A percentile compares a stretch with the other conserved stretches of the same genome.
Evolutionary conservation across 1,284 basidiomycete genomes (phyloP).

Genomic region (Trametes sp.): DNA sequence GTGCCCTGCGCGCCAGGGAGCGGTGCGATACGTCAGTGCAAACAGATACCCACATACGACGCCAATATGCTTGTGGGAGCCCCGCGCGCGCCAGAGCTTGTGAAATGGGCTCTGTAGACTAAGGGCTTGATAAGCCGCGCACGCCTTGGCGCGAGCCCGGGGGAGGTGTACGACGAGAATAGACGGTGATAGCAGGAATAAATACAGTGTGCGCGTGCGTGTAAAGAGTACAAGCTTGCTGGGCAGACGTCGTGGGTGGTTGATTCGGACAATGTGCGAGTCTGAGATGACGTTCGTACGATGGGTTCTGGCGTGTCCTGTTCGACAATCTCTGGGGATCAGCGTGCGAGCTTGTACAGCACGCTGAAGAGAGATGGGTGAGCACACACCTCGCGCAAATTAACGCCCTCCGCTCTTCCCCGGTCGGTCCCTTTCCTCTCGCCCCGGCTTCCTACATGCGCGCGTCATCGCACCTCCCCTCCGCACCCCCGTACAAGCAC

Average conservation of each 20-base stretch:
- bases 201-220: constrained; percentile 8
- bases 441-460: too few species aligned
- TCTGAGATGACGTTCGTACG: background rate
- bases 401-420: too few species aligned
- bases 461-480: too few species aligned
- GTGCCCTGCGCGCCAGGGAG: too few species aligned
- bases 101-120: background rate
- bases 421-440: too few species aligned
- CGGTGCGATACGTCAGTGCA: background rate
- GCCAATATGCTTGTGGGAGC: constrained; percentile 10
- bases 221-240: background rate
- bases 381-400: too few species aligned
- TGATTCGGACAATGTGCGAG: background rate
- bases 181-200: background rate
- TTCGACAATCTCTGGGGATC: too few species aligned
- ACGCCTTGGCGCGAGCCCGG: background rate
- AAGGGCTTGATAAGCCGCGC: background rate
- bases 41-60: constrained; percentile 13
- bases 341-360: too few species aligned
- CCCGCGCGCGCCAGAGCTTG: too few species aligned
- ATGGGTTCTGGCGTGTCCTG: background rate
- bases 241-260: background rate
- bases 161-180: background rate
- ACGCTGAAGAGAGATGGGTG: too few species aligned
- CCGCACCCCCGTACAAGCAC: too few species aligned